Evolutionary conservation across 2,329 filamentous ascomycete genomes (phyloP).

Genomic region (Cephalotrichum gorgonifer): DNA sequence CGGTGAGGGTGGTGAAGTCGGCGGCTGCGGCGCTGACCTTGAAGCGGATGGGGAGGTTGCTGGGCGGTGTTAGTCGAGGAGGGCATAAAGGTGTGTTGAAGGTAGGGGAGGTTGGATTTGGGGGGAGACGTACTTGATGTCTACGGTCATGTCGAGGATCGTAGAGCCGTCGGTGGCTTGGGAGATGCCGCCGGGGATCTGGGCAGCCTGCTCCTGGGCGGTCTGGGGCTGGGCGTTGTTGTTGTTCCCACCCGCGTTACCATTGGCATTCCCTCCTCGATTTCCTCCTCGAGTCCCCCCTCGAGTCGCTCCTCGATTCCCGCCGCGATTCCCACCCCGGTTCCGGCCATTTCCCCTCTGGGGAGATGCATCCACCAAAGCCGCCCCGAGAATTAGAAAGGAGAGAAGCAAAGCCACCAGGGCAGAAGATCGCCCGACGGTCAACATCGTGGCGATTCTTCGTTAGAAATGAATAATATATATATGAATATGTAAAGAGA

Average conservation of each 20-base stretch:
- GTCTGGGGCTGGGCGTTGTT: background rate
- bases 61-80: slow-evolving; percentile 15
- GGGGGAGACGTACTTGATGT: slow-evolving; percentile 33
- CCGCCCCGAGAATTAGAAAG: background rate
- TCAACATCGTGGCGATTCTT: slow-evolving; percentile 5
- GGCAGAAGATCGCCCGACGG: slow-evolving; percentile 3
- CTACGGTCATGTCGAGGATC: slow-evolving; percentile 43
- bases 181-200: slow-evolving; percentile 20
- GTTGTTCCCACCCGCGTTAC: too few relatives aligned
- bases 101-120: too few relatives aligned
- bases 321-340: background rate
- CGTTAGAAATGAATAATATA: background rate
- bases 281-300: too few relatives aligned
- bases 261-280: background rate
- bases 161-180: slow-evolving; percentile 41
- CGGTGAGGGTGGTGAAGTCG: slow-evolving; percentile 38
- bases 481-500: too few relatives aligned
- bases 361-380: slow-evolving; percentile 6
- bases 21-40: slow-evolving; percentile 43
- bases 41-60: slow-evolving; percentile 43
- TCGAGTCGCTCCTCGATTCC: background rate
- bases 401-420: slow-evolving; percentile 7
- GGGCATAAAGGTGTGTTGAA: too few relatives aligned
- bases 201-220: slow-evolving; percentile 5
- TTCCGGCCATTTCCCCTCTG: background rate